Evolutionary conservation across 1,284 basidiomycete genomes (phyloP), one percentile per base, ranked within the genome.

Genomic region (Tilletia setariae): DNA sequence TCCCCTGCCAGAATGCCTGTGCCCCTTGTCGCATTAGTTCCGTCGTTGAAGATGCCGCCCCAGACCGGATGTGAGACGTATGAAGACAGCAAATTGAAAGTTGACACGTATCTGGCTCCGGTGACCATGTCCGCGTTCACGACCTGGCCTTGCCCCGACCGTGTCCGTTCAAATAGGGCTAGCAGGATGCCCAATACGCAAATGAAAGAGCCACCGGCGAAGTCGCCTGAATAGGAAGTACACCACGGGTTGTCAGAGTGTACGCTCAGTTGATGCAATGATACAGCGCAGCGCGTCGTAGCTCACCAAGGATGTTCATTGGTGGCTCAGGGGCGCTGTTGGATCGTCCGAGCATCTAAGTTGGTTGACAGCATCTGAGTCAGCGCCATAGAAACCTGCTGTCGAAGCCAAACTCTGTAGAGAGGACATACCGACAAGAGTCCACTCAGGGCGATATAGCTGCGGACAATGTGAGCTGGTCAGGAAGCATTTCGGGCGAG

Each of bases 51-150:
- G 21, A 85, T 82, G n/a, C 84, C 82, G 21, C 79, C 74, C 79
- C 82, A 83, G 28, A 73, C 65, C 15, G 79, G 79, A 70, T 83
- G 61, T 72, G 79, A 32, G 84, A 86, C 23, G 73, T 78, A 46
- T 72, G 83, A 65, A 81, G 84, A 76, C 30, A 88, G 85, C 7
- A 92, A 85, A 7, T 90, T 87, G 72, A 89, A 92, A 1, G 88
- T 87, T 6, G 90, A 86, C 25, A 92, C 76, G 80, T 92, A 93
- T 64, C 91, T 88, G 1, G 89, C 85, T 0, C 91, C 91, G 11
- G 90, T 89, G 21, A 92, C 90, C 91, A 93, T 92, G 79, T 93
- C 89, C 1, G 87, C 85, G 69, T 90, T 86, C 49, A 93, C 89
- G 7, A 93, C 85, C 81, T 92, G 91, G 3, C 91, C 91, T 30